A percentile compares a stretch with the other conserved stretches of the same genome.
Evolutionary conservation across 2,329 filamentous ascomycete species (phyloP).

Genomic region (Clonostachys solani): DNA sequence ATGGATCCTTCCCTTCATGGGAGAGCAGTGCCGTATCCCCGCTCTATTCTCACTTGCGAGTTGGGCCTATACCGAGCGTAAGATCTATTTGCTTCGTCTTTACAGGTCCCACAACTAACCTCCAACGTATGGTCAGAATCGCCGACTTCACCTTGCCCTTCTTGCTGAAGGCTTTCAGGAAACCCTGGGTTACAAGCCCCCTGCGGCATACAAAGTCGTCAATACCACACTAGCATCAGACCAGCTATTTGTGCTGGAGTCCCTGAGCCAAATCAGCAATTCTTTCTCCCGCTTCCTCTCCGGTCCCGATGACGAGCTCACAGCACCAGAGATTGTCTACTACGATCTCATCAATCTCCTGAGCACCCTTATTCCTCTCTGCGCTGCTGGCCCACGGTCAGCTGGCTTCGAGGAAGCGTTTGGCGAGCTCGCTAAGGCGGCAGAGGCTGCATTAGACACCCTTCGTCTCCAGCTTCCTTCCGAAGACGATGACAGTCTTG

Average conservation of each 20-base stretch:
- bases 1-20: conserved; percentile 45
- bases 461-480: conserved; percentile 10
- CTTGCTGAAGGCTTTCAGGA: conserved; percentile 48
- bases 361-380: conserved; percentile 23
- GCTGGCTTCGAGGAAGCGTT: conserved; percentile 13
- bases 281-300: conserved; percentile 34
- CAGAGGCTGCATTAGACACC: conserved; percentile 17
- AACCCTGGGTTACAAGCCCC: conserved; percentile 39
- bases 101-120: neutral
- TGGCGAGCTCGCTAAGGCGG: conserved; percentile 14
- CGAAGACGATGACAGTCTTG: conserved; percentile 4
- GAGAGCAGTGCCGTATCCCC: conserved; percentile 28
- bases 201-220: conserved; percentile 44
- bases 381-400: conserved; percentile 13
- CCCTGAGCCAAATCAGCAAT: conserved; percentile 33
- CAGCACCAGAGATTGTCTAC: conserved; percentile 34
- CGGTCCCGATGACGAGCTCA: conserved; percentile 22
- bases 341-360: conserved; percentile 38
- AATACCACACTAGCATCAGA: conserved; percentile 31
- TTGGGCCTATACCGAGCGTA: conserved; percentile 49
- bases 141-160: conserved; percentile 42
- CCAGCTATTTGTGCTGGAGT: conserved; percentile 36
- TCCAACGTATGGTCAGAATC: conserved; percentile 29
- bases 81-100: conserved; percentile 9
- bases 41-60: conserved; percentile 37